Base-by-base conservation (phyloP, 2,329 filamentous ascomycete genomes). In the Ascochyta rabiei region DNA sequence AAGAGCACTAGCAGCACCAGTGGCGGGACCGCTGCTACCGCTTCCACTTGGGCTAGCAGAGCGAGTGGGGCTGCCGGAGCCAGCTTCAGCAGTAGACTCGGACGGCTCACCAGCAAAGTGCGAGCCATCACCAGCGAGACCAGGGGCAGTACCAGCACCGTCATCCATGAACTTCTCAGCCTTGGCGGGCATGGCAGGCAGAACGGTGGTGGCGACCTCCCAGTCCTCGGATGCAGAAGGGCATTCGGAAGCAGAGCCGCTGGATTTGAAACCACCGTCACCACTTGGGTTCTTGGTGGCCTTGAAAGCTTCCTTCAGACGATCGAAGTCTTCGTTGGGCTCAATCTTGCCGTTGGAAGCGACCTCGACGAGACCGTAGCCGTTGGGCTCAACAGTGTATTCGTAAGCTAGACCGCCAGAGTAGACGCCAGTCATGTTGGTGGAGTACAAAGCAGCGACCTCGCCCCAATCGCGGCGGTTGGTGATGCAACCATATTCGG, bases 331-430 rank as follows among this genome's bases (percentile, higher is more conserved):
- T 24, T 76, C 64, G 38, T 83, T 79, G 59, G 88, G 82, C 40
- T 78, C 78, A 55, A 90, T 82, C 19, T 78, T 74, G 69, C 77
- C 71, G 63, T 82, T 82, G 26, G 40, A 53, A 48, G 75, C 72
- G 69, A 95, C 80, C 52, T 85, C 78, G 70, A 93, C 91, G 59
- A 96, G 88, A 65, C 93, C 93, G 76, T 86, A 98, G 42, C 86
- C 82, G 78, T 88, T 75, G 40, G 67, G 66, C 64, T 75, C 73
- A 66, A 89, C 79, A 12, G 89, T 88, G 81, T 96, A 99, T 78
- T 98, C 93, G 80, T 97, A 98, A 74, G 96, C 89, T 35, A 99
- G 84, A 74, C 95, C 95, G 69, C 95, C 93, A 34, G 93, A 97
- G 84, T 96, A 98, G 69, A 97, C 92, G 16, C 76, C 62, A 9